Conservation (phyloP, 164 flowering plant species). For the Platanus orientalis region DNA sequence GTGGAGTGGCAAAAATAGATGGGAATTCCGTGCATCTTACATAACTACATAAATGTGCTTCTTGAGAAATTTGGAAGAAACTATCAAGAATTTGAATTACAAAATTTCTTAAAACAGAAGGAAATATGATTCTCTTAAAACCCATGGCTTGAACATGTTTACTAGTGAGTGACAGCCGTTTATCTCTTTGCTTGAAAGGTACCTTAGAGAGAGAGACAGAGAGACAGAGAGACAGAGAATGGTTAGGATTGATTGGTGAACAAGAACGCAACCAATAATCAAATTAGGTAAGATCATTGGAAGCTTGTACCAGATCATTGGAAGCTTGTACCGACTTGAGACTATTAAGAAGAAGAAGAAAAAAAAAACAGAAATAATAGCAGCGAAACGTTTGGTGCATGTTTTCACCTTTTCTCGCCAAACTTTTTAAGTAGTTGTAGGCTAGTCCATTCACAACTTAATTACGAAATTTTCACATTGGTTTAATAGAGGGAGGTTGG, state of each 20-base stretch:
- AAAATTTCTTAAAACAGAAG: not conserved
- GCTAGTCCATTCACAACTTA: too few species aligned
- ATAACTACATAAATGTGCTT: too few species aligned
- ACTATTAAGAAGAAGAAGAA: constrained; percentile 5
- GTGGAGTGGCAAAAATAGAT: not conserved
- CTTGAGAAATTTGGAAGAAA: not conserved
- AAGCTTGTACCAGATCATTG: constrained; percentile 26
- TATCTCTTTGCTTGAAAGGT: constrained; percentile 14
- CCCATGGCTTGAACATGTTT: not conserved
- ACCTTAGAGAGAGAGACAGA: constrained; percentile 7
- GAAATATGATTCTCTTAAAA: not conserved
- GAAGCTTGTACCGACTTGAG: constrained; percentile 24
- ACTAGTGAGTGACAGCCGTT: not conserved
- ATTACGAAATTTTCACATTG: too few species aligned
- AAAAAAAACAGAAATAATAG: not conserved
- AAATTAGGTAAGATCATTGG: constrained; percentile 18
- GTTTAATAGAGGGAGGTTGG: too few species aligned
- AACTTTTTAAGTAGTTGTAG: too few species aligned
- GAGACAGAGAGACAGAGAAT: not conserved
- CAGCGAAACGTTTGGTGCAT: not conserved
- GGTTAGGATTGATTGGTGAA: constrained; percentile 26
- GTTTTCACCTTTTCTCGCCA: not conserved
- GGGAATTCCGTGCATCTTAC: too few species aligned
- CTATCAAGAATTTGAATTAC: not conserved
- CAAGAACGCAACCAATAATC: constrained; percentile 19